A percentile compares a stretch with the other conserved stretches of the same genome.
phyloP scores from a whole-genome alignment of 805 yeast species.

The Myxozyma mucilagina region DNA sequence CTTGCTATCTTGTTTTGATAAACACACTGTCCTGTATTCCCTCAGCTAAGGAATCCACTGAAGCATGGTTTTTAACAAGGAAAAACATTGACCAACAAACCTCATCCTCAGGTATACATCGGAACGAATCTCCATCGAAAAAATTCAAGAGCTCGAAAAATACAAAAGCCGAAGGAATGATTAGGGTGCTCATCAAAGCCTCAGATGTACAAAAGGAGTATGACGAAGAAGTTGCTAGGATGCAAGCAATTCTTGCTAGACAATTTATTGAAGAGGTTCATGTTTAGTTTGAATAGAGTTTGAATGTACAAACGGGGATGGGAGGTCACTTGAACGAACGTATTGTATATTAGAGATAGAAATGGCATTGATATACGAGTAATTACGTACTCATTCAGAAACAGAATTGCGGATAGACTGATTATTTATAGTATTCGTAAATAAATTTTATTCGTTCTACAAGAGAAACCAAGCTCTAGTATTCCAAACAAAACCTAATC shows the following conservation, averaged over 20 bases:
- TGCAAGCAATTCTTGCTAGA: conserved; percentile 20
- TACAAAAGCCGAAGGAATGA: not conserved
- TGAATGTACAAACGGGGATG: no score
- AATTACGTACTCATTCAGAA: not conserved
- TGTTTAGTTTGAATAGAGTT: not conserved
- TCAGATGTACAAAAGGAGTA: conserved; percentile 26
- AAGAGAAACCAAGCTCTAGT: not conserved
- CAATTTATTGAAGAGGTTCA: conserved; percentile 10
- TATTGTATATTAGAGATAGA: not conserved
- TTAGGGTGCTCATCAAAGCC: conserved; percentile 14
- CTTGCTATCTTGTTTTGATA: conserved; percentile 30
- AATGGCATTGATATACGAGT: not conserved
- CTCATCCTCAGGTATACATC: not conserved
- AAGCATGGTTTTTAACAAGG: conserved; percentile 42
- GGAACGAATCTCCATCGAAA: not conserved
- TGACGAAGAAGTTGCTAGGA: conserved; percentile 21
- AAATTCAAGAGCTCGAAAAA: not conserved
- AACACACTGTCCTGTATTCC: conserved; percentile 31
- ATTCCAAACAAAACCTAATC: not conserved
- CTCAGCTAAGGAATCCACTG: conserved; percentile 36
- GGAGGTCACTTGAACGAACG: no score
- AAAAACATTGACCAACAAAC: not conserved
- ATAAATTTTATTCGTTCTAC: not conserved
- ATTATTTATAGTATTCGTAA: not conserved
- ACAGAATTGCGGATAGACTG: not conserved